Evolutionary conservation across 306 rosid species (phyloP), one percentile per base, ranked within the genome.

Genomic region (Albizia julibrissin): DNA sequence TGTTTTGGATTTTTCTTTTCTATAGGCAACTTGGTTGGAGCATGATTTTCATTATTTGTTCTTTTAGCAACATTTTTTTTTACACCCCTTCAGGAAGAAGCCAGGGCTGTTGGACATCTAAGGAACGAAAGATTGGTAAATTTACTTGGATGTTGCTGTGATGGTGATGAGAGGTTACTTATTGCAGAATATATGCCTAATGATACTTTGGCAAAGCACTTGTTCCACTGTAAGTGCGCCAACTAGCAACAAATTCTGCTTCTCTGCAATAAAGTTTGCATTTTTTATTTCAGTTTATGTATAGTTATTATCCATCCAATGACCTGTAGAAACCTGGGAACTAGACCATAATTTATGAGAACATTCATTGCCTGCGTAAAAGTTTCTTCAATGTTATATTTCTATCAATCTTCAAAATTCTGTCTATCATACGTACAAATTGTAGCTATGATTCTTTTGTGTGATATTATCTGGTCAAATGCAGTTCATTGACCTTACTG

Each of bases 141-240:
- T 90, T 91, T 95, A 79, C 91, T 95, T 84, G 99, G 99, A 39
- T 95, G 96, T 82, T 95, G 98, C 91, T 84, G 81, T 34, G 98
- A 95, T 43, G 97, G 96, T 49, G 98, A 95, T 12, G 99, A 95
- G 84, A 92, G 99, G 91, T 79, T 95, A 79, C 98, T 93, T 77
- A 94, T 95, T 85, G 92, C 98, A 27, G 97, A 95, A 74, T 93
- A 83, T 75, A 91, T 95, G 97, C 87, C 96, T 79, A 93, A 91
- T n/a, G 99, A 95, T 76, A 95, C 97, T 29, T 82, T 95, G 87
- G 99, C 99, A 22, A 95, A 95, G 76, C 98, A 95, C 91, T 92
- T 93, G 79, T 95, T 95, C 69, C 99, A 95, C 77, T 95, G 98
- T 95, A 90, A 89, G 99, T 91, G 39, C 52, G 54, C 72, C 72